These are phyloP conservation scores for Odontarrhena argentea DNA, from an alignment of 345 rosid species.

Conservation along the genomic window DNA sequence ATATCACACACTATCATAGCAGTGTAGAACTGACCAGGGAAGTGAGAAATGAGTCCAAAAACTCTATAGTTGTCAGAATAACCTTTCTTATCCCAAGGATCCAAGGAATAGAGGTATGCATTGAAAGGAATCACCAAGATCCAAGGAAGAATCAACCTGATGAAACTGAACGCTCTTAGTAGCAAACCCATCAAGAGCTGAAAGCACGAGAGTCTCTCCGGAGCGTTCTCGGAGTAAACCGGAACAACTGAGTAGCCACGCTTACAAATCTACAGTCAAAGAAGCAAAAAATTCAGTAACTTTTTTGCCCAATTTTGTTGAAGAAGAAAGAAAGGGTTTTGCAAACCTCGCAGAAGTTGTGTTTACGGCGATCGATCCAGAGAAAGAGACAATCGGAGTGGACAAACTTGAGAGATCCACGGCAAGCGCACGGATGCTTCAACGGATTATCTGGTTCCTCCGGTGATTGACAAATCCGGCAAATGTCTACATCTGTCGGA, in stretches of 20 bases:
- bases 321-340: not conserved
- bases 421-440: constrained; percentile 34
- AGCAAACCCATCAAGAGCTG: constrained; percentile 19
- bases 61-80: constrained; percentile 1
- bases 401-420: constrained; percentile 33
- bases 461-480: constrained; percentile 28
- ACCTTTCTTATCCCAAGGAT: constrained; percentile 1
- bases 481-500: constrained; percentile 2
- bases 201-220: constrained; percentile 23
- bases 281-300: not conserved
- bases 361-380: constrained; percentile 31
- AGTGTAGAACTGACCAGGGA: constrained; percentile 9
- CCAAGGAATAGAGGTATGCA: constrained; percentile 4
- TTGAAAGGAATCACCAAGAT: constrained; percentile 19
- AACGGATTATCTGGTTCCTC: constrained; percentile 29
- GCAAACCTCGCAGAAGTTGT: constrained; percentile 26
- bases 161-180: constrained; percentile 12
- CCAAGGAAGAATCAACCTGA: constrained; percentile 11
- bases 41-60: not conserved
- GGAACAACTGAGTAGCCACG: constrained; percentile 24
- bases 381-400: constrained; percentile 29
- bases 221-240: constrained; percentile 30
- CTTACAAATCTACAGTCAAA: constrained; percentile 26
- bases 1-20: not conserved
- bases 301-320: not conserved